Conservation (phyloP, 768 basidiomycete species). For the Naematelia aurantialba region DNA sequence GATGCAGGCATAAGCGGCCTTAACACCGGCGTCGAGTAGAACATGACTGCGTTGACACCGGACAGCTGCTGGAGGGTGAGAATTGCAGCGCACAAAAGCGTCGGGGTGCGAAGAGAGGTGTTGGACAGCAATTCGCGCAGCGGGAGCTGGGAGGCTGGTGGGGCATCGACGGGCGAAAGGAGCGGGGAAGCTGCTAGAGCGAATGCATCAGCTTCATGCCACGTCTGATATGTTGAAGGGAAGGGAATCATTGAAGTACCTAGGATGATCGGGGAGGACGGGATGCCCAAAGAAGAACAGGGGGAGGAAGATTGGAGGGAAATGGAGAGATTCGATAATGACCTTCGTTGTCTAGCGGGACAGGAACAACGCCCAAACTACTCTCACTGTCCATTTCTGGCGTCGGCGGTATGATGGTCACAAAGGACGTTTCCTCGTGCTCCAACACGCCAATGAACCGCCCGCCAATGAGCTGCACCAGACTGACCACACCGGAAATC, state of each 20-base stretch:
- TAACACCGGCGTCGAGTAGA: slow-evolving; percentile 49
- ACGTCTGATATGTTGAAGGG: not conserved
- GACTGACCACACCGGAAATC: slow-evolving; percentile 37
- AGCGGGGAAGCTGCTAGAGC: slow-evolving; percentile 24
- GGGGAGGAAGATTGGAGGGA: not conserved
- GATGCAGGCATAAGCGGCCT: slow-evolving; percentile 67
- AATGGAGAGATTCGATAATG: not conserved
- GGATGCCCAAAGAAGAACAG: not conserved
- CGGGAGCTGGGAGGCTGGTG: slow-evolving; percentile 21
- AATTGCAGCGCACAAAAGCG: slow-evolving; percentile 38
- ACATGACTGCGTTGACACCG: slow-evolving; percentile 50
- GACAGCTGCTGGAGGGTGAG: slow-evolving; percentile 41
- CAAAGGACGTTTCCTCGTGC: slow-evolving; percentile 4
- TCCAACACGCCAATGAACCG: not conserved
- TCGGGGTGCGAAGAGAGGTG: slow-evolving; percentile 37
- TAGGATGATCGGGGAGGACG: too few relatives aligned
- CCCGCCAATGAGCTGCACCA: slow-evolving; percentile 27
- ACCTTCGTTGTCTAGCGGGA: not conserved
- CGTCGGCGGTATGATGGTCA: too few relatives aligned
- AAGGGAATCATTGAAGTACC: too few relatives aligned
- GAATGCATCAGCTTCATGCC: slow-evolving; percentile 1
- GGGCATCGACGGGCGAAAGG: not conserved
- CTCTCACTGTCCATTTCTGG: not conserved
- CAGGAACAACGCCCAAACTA: not conserved
- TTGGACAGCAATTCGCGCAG: slow-evolving; percentile 46